Conservation (phyloP, 1,284 basidiomycete species). For the Athelia psychrophila region DNA sequence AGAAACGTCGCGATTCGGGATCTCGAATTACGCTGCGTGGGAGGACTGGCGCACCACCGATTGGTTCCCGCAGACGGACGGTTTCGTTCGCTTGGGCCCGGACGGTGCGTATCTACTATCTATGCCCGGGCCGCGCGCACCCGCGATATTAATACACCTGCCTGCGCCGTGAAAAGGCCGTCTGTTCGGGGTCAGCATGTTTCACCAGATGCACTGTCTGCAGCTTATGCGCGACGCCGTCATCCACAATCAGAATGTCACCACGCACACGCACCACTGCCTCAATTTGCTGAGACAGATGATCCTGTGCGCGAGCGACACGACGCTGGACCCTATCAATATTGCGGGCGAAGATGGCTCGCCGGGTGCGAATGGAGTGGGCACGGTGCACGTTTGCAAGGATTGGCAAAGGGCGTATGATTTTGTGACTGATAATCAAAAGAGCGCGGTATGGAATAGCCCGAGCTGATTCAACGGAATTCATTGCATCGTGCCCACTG, state of each 20-base stretch:
- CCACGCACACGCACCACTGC: slow-evolving; percentile 23
- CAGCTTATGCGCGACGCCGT: slow-evolving; percentile 26
- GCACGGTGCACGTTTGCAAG: background rate
- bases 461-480: no score
- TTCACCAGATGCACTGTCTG: slow-evolving; percentile 38
- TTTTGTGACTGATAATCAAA: background rate
- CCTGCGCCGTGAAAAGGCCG: no score
- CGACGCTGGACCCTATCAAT: background rate
- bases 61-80: slow-evolving; percentile 21
- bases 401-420: background rate
- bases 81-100: slow-evolving; percentile 29
- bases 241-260: slow-evolving; percentile 12
- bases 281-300: slow-evolving; percentile 30
- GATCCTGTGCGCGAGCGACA: slow-evolving; percentile 21
- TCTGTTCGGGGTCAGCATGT: slow-evolving; percentile 25
- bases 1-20: slow-evolving; percentile 19
- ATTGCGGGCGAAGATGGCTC: background rate
- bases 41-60: slow-evolving; percentile 19
- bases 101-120: slow-evolving; percentile 22
- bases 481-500: no score
- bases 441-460: background rate
- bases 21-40: slow-evolving; percentile 9
- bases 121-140: no score
- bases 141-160: no score
- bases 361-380: background rate